Base-by-base conservation (phyloP, 2,329 filamentous ascomycete genomes). In the Neonectria neomacrospora region DNA sequence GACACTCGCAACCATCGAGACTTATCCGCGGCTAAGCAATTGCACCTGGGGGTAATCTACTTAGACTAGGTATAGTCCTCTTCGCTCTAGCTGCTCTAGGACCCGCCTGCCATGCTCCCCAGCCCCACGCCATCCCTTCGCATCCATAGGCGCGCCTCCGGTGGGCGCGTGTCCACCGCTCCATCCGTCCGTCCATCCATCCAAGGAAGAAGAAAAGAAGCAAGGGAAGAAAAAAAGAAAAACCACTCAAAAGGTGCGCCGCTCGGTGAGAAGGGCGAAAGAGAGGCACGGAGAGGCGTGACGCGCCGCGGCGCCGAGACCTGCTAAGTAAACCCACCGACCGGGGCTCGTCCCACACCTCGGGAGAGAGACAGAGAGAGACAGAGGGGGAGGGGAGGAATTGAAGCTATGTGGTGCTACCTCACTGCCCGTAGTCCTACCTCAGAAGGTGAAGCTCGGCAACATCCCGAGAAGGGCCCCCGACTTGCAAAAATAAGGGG, bases 61-160 rank as follows among this genome's bases (percentile, higher is more conserved):
- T 23, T 23, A 23, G 26, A 61, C 37, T 52, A 37, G 22, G n/a
- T 34, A 51, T 56, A 37, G 45, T 53, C 59, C 52, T 39, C 59
- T 57, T 57, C 45, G 53, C 53, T 45, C 53, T 57, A 61, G 59
- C 59, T 47, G 59, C 59, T 47, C 53, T 47, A 61, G 39, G 37
- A 56, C 58, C 23, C 20, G 41, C 62, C 58, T 53, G 52, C 47
- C 57, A 63, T 61, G 47, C 65, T 56, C 44, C 14, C 48, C 56
- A 54, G 58, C 42, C 61, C 51, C 61, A 52, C 55, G 47, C 32
- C 50, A 32, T 34, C n/a, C 47, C 28, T 32, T 32, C 51, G 28
- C 54, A 52, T 65, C 63, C 60, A 72, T 69, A 71, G 69, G 68
- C 63, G 67, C 69, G 62, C 67, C 69, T 71, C 66, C 60, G 44